These are phyloP conservation scores for Geotrichum siamense DNA, from an alignment of 1,139 yeast genomes.

Conservation along the genomic window DNA sequence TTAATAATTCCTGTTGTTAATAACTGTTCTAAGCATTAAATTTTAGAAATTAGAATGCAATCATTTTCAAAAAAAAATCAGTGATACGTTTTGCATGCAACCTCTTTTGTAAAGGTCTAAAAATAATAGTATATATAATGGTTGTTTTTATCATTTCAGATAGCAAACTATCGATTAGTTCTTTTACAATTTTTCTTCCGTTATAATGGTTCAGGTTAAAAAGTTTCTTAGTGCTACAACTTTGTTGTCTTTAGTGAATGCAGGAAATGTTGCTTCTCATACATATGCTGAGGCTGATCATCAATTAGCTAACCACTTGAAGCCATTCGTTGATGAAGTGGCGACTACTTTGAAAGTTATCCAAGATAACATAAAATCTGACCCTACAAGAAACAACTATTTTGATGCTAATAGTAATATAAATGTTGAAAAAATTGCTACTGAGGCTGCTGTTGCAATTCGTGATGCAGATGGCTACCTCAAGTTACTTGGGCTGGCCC, in stretches of 20 bases:
- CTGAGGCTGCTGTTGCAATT: slow-evolving; percentile 3
- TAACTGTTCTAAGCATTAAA: too few species aligned
- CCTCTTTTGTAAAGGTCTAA: too few species aligned
- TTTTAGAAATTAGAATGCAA: too few species aligned
- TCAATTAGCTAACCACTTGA: slow-evolving; percentile 6
- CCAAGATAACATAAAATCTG: neutral
- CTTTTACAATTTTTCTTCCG: too few species aligned
- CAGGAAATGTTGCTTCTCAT: neutral
- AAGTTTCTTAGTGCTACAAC: slow-evolving; percentile 3
- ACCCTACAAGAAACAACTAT: neutral
- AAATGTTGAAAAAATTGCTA: slow-evolving; percentile 7
- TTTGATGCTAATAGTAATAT: slow-evolving; percentile 7
- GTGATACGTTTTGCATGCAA: too few species aligned
- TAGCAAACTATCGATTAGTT: too few species aligned
- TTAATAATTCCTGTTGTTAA: too few species aligned
- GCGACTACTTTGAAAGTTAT: neutral
- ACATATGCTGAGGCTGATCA: slow-evolving; percentile 5
- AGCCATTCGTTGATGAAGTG: slow-evolving; percentile 7
- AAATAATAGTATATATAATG: too few species aligned
- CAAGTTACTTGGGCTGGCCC: neutral
- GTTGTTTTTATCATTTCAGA: too few species aligned
- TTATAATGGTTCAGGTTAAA: slow-evolving; percentile 10
- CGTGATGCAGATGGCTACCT: slow-evolving; percentile 7
- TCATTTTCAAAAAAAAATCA: too few species aligned
- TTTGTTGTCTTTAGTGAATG: neutral